Conservation (phyloP, 2,329 filamentous ascomycete species). For the Helminthosporium solani region DNA sequence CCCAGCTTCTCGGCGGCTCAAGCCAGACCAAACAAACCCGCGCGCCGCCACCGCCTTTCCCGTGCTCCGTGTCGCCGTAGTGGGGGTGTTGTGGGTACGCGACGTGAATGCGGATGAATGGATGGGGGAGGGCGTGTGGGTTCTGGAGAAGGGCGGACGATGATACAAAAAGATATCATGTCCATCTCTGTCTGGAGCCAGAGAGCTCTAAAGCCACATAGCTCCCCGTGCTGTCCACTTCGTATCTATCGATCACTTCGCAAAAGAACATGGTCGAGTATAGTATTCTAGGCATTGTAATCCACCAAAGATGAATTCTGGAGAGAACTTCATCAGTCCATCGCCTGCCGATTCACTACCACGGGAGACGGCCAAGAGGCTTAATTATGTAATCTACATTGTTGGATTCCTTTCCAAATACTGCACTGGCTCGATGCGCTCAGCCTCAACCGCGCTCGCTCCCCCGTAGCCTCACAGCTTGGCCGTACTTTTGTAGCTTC, state of each 20-base stretch:
- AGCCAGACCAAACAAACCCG: conserved; percentile 18
- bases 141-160: conserved; percentile 1
- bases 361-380: neutral
- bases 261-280: too few relatives aligned
- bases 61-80: conserved; percentile 5
- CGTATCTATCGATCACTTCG: too few relatives aligned
- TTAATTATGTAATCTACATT: conserved; percentile 23
- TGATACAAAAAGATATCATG: too few relatives aligned
- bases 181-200: too few relatives aligned
- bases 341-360: neutral
- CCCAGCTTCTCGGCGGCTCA: conserved; percentile 27
- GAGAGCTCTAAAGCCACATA: too few relatives aligned
- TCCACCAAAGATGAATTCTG: too few relatives aligned
- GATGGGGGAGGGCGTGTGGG: neutral
- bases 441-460: conserved; percentile 84
- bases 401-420: conserved; percentile 7
- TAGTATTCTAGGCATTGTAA: too few relatives aligned
- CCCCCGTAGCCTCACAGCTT: conserved; percentile 88
- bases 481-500: conserved; percentile 98
- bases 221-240: too few relatives aligned
- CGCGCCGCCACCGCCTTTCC: conserved; percentile 15
- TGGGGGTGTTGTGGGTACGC: neutral
- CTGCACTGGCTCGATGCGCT: conserved; percentile 1
- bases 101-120: conserved; percentile 1
- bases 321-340: too few relatives aligned